A percentile compares a stretch with the other conserved stretches of the same genome.
Evolutionary conservation across 2,329 filamentous ascomycete species (phyloP).

Genomic region (Teratosphaeria epicoccoides): DNA sequence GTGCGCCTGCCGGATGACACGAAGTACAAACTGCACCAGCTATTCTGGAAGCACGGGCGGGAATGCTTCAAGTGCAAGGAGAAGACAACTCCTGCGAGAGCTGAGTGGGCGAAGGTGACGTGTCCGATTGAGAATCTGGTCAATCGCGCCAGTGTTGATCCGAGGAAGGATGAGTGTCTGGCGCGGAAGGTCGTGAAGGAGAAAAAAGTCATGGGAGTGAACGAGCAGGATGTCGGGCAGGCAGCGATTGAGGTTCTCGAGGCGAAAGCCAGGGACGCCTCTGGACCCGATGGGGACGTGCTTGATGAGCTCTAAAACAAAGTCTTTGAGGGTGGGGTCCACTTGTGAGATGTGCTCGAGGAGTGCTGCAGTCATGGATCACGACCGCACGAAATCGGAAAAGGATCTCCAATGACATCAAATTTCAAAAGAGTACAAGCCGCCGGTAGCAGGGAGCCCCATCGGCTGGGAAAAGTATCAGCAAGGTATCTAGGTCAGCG

Average conservation of each 20-base stretch:
- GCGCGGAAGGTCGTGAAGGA: conserved; percentile 28
- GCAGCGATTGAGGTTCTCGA: neutral
- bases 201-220: conserved; percentile 59
- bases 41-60: conserved; percentile 54
- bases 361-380: too few relatives aligned
- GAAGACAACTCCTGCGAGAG: conserved; percentile 48
- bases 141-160: conserved; percentile 38
- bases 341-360: too few relatives aligned
- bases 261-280: neutral
- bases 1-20: conserved; percentile 50
- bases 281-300: neutral
- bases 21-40: conserved; percentile 53
- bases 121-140: conserved; percentile 56
- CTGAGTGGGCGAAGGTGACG: conserved; percentile 49
- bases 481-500: too few relatives aligned
- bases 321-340: too few relatives aligned
- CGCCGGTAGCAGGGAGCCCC: too few relatives aligned
- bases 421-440: too few relatives aligned
- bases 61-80: conserved; percentile 50
- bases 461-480: too few relatives aligned
- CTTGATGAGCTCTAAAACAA: neutral
- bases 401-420: too few relatives aligned
- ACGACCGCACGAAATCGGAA: too few relatives aligned
- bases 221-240: neutral
- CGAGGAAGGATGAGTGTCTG: conserved; percentile 36